These are phyloP conservation scores for Elasticomyces elasticus DNA, from an alignment of 495 filamentous ascomycete genomes.

Conservation along the genomic window DNA sequence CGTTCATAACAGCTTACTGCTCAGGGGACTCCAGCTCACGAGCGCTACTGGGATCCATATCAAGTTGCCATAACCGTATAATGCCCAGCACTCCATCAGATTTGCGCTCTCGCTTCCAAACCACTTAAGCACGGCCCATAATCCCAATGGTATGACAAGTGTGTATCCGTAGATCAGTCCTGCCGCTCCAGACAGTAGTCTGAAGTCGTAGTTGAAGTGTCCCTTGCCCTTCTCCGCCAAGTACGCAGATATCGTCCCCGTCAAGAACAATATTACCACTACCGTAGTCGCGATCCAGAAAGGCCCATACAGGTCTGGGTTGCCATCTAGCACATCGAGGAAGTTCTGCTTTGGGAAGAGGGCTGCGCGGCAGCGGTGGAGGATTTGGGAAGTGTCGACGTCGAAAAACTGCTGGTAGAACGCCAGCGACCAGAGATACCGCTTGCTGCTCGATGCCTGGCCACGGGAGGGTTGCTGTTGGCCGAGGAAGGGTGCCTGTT, in stretches of 20 bases:
- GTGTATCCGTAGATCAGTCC: slow-evolving; percentile 94
- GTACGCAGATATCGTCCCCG: slow-evolving; percentile 89
- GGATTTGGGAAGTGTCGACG: slow-evolving; percentile 81
- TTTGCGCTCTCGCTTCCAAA: slow-evolving; percentile 78
- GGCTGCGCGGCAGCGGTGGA: slow-evolving; percentile 70
- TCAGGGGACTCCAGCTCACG: slow-evolving; percentile 37
- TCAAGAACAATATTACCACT: slow-evolving; percentile 86
- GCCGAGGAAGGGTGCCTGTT: slow-evolving; percentile 33
- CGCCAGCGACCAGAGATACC: slow-evolving; percentile 78
- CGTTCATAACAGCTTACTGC: slow-evolving; percentile 4
- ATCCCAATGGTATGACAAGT: slow-evolving; percentile 54
- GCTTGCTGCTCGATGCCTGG: slow-evolving; percentile 49
- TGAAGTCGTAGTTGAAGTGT: slow-evolving; percentile 80
- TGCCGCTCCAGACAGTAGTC: slow-evolving; percentile 68
- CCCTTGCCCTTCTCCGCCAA: slow-evolving; percentile 50
- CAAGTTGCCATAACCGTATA: slow-evolving; percentile 92
- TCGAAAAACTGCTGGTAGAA: slow-evolving; percentile 99
- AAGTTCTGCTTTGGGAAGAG: slow-evolving; percentile 87
- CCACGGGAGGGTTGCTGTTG: slow-evolving; percentile 1
- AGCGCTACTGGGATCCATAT: slow-evolving; percentile 94
- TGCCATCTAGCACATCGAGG: slow-evolving; percentile 92
- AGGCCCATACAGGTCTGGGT: slow-evolving; percentile 89
- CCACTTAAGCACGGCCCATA: slow-evolving; percentile 88
- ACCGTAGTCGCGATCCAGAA: slow-evolving; percentile 99
- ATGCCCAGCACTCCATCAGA: slow-evolving; percentile 81